Evolutionary conservation across 108 stramenopile genomes (phyloP), one percentile per base, ranked within the genome.

Genomic region (Discostella stelligeroides): DNA sequence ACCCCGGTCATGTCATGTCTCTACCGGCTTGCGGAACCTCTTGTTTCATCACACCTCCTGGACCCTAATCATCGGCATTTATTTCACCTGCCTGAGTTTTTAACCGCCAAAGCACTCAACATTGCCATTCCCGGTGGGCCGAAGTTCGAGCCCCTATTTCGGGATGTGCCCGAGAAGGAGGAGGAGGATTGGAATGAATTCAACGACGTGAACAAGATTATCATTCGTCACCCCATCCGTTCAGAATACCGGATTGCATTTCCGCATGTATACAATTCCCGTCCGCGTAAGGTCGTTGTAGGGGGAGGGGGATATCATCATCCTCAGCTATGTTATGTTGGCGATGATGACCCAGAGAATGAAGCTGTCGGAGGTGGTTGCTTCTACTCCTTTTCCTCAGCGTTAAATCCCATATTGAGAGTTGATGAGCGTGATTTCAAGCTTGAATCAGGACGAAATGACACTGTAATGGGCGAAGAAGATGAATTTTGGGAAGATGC

Each of bases 101-200:
- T 98, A 55, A 99, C 99, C 6, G 98, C 97, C 55, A 99, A 99
- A 83, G 97, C 98, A 8, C 83, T 99, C 18, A 99, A 99, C 78
- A 82, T 95, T 20, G 97, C 98, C 40, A 98, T 99, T 70, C 98
- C 98, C 10, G 99, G 99, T n/a, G 99, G 99, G 20, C 98, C 99
- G 24, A 97, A 96, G 83, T 99, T 99, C 71, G 99, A 99, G 74
- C 99, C 99, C 1, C 86, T 99, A 23, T 98, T 90, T 76, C 91
- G 96, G 15, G 98, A 98, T 83, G 92, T 89, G n/a, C 84, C 88
- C 39, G 92, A 92, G 30, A 79, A 86, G 27, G 95, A 97, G 50
- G 98, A 98, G 59, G 97, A 98, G 68, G 99, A 99, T 81, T 99
- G 99, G 99, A 98, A 98, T 77, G 99, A 99, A 72, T 99, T 99